Evolutionary conservation across 805 yeast species (phyloP).

Genomic region (Nakazawaea pomicola): DNA sequence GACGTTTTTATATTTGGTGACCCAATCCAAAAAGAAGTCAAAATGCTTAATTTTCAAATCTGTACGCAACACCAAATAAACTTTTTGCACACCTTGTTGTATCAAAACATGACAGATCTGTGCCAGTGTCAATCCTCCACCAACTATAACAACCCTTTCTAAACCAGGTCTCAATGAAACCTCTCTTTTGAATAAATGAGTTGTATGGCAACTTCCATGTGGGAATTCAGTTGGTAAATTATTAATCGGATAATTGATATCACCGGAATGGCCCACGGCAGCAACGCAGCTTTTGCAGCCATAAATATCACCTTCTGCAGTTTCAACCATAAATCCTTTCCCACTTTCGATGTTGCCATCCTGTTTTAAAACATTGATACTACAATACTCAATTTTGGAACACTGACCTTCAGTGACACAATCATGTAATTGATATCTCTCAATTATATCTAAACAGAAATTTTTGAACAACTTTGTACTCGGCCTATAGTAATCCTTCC

Average conservation of each 20-base stretch:
- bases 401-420: background rate
- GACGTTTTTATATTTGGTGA: background rate
- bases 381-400: background rate
- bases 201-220: background rate
- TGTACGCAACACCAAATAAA: background rate
- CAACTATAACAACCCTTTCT: background rate
- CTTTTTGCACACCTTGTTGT: background rate
- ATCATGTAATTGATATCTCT: background rate
- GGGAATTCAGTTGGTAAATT: background rate
- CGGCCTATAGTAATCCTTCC: background rate
- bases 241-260: background rate
- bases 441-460: background rate
- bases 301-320: background rate
- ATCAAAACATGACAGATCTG: background rate
- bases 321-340: background rate
- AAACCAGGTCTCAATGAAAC: background rate
- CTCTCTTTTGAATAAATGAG: background rate
- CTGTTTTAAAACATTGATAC: background rate
- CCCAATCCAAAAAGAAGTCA: background rate
- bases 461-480: background rate
- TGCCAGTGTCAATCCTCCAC: background rate
- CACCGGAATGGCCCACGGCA: background rate
- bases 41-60: background rate
- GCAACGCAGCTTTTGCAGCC: background rate
- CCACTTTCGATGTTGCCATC: background rate